phyloP scores from a whole-genome alignment of 305 asterid genomes.

The Caryopteris hybrid region DNA sequence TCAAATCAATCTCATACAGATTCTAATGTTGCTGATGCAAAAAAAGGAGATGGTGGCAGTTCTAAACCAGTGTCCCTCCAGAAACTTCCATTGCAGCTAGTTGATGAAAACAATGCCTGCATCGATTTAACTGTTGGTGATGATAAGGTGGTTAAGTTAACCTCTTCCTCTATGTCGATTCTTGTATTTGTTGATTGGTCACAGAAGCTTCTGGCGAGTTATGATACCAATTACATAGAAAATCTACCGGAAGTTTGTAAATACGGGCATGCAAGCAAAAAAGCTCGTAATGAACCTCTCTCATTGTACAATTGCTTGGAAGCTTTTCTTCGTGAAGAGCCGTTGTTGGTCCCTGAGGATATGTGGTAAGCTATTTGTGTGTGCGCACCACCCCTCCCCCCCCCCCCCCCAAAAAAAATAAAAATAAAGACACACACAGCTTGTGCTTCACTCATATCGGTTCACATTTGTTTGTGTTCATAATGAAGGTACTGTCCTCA shows the following conservation, averaged over 20 bases:
- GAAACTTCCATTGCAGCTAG: slow-evolving; percentile 93
- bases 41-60: slow-evolving; percentile 42
- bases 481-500: slow-evolving; percentile 88
- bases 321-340: slow-evolving; percentile 96
- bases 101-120: slow-evolving; percentile 95
- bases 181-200: slow-evolving; percentile 98
- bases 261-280: slow-evolving; percentile 72
- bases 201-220: slow-evolving; percentile 80
- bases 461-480: slow-evolving; percentile 17
- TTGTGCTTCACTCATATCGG: neutral
- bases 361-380: slow-evolving; percentile 71
- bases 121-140: slow-evolving; percentile 83
- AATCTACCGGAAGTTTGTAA: slow-evolving; percentile 84
- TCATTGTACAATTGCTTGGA: slow-evolving; percentile 96
- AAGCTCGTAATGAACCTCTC: slow-evolving; percentile 94
- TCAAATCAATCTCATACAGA: slow-evolving; percentile 38
- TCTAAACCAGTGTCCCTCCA: slow-evolving; percentile 36
- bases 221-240: slow-evolving; percentile 77
- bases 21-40: slow-evolving; percentile 36
- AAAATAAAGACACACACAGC: too few species aligned
- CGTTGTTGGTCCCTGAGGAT: slow-evolving; percentile 96
- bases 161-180: slow-evolving; percentile 84
- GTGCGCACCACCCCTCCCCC: neutral
- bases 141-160: slow-evolving; percentile 78
- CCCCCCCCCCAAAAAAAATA: too few species aligned